Evolutionary conservation across 78 protist species (phyloP).

Genomic region (Dictyostelium purpureum): DNA sequence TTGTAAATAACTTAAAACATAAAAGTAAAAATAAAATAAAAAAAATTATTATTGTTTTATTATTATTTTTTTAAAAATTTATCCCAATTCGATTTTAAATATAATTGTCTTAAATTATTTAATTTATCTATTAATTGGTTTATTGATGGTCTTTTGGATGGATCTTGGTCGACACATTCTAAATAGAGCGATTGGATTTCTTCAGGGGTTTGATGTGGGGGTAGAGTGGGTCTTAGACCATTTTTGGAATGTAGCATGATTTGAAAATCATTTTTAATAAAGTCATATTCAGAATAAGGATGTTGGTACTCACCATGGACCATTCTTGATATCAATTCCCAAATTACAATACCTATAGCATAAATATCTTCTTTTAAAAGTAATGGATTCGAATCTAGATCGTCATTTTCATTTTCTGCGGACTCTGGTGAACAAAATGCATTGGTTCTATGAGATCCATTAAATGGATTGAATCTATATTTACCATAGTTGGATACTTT

Average conservation of each 20-base stretch:
- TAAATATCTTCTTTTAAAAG: conserved; percentile 63
- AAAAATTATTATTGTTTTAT: neutral
- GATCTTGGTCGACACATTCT: conserved; percentile 24
- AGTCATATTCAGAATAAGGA: conserved; percentile 45
- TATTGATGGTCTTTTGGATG: conserved; percentile 49
- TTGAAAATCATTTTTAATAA: conserved; percentile 63
- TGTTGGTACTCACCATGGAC: conserved; percentile 25
- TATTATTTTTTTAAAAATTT: neutral
- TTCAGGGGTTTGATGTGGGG: conserved; percentile 13
- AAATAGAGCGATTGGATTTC: conserved; percentile 19
- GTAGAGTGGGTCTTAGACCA: conserved; percentile 71
- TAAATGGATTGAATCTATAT: conserved; percentile 41
- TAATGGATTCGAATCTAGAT: conserved; percentile 11
- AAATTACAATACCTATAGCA: conserved; percentile 75
- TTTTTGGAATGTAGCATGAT: conserved; percentile 76
- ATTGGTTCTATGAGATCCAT: conserved; percentile 54
- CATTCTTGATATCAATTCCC: conserved; percentile 73
- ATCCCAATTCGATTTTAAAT: conserved; percentile 13
- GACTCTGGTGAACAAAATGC: conserved; percentile 80
- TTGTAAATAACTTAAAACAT: too few relatives aligned
- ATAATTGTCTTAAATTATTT: neutral
- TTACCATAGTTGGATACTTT: conserved; percentile 75
- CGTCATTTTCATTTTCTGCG: neutral
- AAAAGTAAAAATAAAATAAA: too few relatives aligned
- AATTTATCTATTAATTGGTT: neutral